These are phyloP conservation scores for Onygenales sp. DNA, from an alignment of 2,329 filamentous ascomycete species.

Conservation along the genomic window DNA sequence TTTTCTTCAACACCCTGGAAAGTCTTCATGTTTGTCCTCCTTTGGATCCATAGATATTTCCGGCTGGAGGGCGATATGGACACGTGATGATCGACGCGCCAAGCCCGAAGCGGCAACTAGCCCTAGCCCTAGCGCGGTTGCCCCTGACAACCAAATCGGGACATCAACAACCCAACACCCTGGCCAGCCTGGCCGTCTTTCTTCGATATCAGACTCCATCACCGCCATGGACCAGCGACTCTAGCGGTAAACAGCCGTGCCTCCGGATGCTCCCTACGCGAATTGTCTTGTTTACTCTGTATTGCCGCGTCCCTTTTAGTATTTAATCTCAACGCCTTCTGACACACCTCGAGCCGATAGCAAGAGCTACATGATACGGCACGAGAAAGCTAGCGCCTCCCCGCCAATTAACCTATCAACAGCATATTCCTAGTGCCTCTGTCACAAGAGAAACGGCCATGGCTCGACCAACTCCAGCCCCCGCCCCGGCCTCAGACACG, in stretches of 20 bases:
- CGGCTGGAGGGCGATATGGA: too few relatives aligned
- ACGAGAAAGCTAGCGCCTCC: background rate
- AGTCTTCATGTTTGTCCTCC: too few relatives aligned
- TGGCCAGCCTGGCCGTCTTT: background rate
- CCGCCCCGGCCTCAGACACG: background rate
- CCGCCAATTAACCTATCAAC: background rate
- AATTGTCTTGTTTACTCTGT: background rate
- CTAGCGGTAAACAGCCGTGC: background rate
- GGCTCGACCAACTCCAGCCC: constrained; percentile 7
- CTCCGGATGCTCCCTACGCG: background rate
- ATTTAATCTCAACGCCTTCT: background rate
- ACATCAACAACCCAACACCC: background rate
- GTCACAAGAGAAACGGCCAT: background rate
- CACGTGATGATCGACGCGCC: background rate
- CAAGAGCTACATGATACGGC: background rate
- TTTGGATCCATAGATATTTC: too few relatives aligned
- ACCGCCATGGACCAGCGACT: background rate
- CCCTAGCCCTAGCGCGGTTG: background rate
- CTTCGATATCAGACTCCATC: background rate
- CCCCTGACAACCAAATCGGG: background rate
- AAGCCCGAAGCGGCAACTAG: background rate
- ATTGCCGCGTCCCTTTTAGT: background rate
- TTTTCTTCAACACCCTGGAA: too few relatives aligned
- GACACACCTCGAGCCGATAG: background rate
- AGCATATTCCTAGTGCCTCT: background rate